phyloP scores from a whole-genome alignment of 75 land plant species.

The Azolla pinnata region DNA sequence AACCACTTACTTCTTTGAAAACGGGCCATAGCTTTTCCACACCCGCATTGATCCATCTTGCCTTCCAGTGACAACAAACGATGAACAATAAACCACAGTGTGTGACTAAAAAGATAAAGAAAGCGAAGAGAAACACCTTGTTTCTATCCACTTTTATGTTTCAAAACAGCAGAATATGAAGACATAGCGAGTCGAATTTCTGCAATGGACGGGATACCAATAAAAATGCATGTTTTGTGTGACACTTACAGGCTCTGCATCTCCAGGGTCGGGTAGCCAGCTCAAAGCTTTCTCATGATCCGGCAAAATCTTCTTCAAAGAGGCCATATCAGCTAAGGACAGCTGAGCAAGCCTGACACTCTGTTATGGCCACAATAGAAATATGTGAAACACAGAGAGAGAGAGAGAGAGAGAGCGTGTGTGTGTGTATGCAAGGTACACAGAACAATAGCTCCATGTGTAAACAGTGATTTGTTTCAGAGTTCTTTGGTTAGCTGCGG shows the following conservation, averaged over 20 bases:
- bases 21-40: constrained; percentile 7
- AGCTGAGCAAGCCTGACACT: constrained; percentile 1
- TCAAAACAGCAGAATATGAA: not conserved
- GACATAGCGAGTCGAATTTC: not conserved
- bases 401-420: too few relatives aligned
- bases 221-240: too few relatives aligned
- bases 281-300: constrained; percentile 1
- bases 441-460: too few relatives aligned
- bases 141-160: not conserved
- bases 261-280: not conserved
- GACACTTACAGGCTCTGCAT: constrained; percentile 6
- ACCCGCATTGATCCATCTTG: constrained; percentile 10
- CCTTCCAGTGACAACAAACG: not conserved
- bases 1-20: constrained; percentile 6
- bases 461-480: too few relatives aligned
- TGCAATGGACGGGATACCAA: too few relatives aligned
- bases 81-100: not conserved
- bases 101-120: too few relatives aligned
- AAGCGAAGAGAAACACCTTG: too few relatives aligned
- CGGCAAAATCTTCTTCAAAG: not conserved
- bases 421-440: too few relatives aligned
- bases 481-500: too few relatives aligned
- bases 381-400: too few relatives aligned
- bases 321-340: not conserved
- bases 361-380: too few relatives aligned